phyloP scores from a whole-genome alignment of 805 yeast genomes.

The Lipomyces starkeyi region DNA sequence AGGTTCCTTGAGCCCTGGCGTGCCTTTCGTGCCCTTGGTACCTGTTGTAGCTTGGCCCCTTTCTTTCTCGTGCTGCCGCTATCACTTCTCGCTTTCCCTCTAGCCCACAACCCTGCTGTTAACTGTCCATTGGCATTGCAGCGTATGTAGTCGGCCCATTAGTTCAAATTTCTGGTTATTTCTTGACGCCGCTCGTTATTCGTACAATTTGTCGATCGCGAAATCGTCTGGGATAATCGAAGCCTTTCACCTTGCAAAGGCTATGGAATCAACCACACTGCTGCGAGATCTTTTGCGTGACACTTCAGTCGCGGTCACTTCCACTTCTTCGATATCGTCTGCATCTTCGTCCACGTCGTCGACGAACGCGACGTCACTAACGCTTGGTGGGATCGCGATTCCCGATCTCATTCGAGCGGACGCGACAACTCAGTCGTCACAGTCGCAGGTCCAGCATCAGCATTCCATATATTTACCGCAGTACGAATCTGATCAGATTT shows the following conservation, averaged over 20 bases:
- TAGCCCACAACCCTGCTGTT: not conserved
- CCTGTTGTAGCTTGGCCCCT: not conserved
- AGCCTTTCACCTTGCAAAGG: not conserved
- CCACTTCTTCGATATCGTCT: conserved; percentile 10
- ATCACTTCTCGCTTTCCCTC: not conserved
- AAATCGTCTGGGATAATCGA: not conserved
- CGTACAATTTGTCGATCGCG: not conserved
- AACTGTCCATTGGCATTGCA: not conserved
- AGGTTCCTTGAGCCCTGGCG: not conserved
- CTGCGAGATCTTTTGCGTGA: conserved; percentile 14
- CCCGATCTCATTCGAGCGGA: conserved; percentile 5
- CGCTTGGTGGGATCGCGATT: conserved; percentile 4
- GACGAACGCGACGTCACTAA: conserved; percentile 5
- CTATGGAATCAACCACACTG: conserved; percentile 7
- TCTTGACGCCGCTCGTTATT: not conserved
- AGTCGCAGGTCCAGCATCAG: conserved; percentile 2
- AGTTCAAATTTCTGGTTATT: not conserved
- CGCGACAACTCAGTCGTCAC: not conserved
- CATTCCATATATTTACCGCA: not conserved
- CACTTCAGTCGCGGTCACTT: conserved; percentile 4
- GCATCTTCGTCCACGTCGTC: conserved; percentile 7
- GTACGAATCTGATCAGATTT: not conserved
- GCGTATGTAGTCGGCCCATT: not conserved
- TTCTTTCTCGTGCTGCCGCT: not conserved
- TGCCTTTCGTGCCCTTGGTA: not conserved